Conservation (phyloP, 2,329 filamentous ascomycete genomes). For the Sporothrix brunneoviolacea region DNA sequence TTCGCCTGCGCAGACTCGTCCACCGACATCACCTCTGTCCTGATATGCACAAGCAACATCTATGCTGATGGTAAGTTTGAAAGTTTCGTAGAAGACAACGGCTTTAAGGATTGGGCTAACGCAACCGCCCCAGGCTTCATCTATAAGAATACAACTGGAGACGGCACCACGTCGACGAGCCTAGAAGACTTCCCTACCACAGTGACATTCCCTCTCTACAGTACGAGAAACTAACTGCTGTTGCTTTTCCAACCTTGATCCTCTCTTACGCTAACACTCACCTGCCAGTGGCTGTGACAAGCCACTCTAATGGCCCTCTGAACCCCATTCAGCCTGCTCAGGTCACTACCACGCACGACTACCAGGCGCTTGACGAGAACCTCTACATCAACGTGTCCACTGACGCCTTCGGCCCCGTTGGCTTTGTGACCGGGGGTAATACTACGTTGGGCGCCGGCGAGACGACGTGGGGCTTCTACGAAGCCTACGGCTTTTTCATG, state of each 20-base stretch:
- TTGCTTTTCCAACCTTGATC: neutral
- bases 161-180: neutral
- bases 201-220: constrained; percentile 7
- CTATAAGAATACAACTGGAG: constrained; percentile 7
- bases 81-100: too few relatives aligned
- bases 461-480: constrained; percentile 17
- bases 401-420: constrained; percentile 15
- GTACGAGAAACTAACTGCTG: too few relatives aligned
- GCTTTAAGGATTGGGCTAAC: too few relatives aligned
- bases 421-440: constrained; percentile 12
- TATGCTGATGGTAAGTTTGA: constrained; percentile 10
- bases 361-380: constrained; percentile 1
- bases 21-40: neutral
- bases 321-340: constrained; percentile 9
- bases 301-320: constrained; percentile 1
- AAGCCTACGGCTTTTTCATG: constrained; percentile 12
- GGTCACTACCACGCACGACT: constrained; percentile 4
- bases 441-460: constrained; percentile 9
- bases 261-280: neutral
- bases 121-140: constrained; percentile 15
- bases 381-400: constrained; percentile 14
- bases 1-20: neutral
- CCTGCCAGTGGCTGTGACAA: constrained; percentile 10
- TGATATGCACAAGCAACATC: constrained; percentile 5
- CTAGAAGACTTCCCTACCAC: constrained; percentile 7